Evolutionary conservation across 306 rosid genomes (phyloP), one percentile per base, ranked within the genome.

Genomic region (Rosa chinensis): DNA sequence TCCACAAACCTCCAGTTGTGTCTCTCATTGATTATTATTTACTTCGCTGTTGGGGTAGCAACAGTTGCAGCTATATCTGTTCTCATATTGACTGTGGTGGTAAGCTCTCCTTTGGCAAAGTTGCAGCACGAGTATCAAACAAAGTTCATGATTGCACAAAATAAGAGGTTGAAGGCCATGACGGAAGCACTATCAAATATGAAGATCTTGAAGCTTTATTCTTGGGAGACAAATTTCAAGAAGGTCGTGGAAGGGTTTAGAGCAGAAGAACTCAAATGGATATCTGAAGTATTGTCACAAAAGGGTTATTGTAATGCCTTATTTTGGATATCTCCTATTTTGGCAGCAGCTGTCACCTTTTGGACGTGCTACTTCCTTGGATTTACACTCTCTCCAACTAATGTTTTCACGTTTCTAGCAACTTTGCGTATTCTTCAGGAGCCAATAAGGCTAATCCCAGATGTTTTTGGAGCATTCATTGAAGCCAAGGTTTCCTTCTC

Each of bases 181-280:
- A 32, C 37, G 37, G 37, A 32, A 32, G 37, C 37, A 32, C 37
- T 32, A 32, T 32, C 37, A 32, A 32, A 32, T 32, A 32, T 32
- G 37, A 32, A 32, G 37, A 32, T 32, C 37, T 32, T 32, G 37
- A 32, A 32, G 37, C 37, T 32, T 32, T 32, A 32, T 23, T 75
- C 82, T 1, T 82, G 85, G 85, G 85, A 78, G 75, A 78, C 55
- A 52, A 78, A 73, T 17, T 78, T 82, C 50, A 73, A 78, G 42
- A 67, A 32, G 13, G 58, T 73, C 70, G 52, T 78, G 14, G 49
- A 78, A 73, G 49, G 23, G 23, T 39, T 73, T 17, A 73, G 85
- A 52, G 39, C 75, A 45, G 85, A 78, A n/a, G 85, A 82, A 58
- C 52, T 56, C 11, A 18, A 72, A 10, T 73, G 76, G 76, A 66